Conservation (phyloP, 345 rosid species). For the Euphorbia tirucalli region DNA sequence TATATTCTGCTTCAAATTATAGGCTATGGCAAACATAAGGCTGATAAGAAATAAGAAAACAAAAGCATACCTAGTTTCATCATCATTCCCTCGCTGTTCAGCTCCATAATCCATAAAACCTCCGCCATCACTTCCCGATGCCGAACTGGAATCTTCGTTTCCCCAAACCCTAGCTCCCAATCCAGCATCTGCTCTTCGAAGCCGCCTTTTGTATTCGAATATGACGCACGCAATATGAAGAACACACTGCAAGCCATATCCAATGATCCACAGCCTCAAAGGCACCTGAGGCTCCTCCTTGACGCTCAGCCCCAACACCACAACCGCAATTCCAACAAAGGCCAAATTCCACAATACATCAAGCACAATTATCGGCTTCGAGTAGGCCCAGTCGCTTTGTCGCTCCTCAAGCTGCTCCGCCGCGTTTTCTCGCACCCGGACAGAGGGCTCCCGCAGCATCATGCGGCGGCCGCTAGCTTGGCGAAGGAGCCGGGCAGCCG, state of each 20-base stretch:
- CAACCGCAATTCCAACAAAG: slow-evolving; percentile 47
- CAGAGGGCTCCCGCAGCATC: slow-evolving; percentile 83
- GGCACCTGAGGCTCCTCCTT: slow-evolving; percentile 62
- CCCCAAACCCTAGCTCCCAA: slow-evolving; percentile 12
- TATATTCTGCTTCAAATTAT: neutral
- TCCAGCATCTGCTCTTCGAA: slow-evolving; percentile 20
- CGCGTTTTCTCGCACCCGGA: slow-evolving; percentile 72
- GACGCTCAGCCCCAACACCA: slow-evolving; percentile 45
- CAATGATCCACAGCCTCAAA: slow-evolving; percentile 67
- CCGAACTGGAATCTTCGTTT: slow-evolving; percentile 22
- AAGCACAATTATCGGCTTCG: slow-evolving; percentile 60
- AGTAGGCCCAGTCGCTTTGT: slow-evolving; percentile 78
- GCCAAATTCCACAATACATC: slow-evolving; percentile 70
- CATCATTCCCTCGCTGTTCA: slow-evolving; percentile 32
- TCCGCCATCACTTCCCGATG: slow-evolving; percentile 34
- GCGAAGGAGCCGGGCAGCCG: slow-evolving; percentile 69
- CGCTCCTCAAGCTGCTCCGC: slow-evolving; percentile 92
- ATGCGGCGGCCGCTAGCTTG: slow-evolving; percentile 69
- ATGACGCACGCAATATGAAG: slow-evolving; percentile 63
- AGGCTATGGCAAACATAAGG: neutral
- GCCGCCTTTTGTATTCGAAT: slow-evolving; percentile 51
- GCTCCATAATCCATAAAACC: slow-evolving; percentile 31
- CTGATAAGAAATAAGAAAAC: neutral
- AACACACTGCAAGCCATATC: slow-evolving; percentile 63
- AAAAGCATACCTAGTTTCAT: slow-evolving; percentile 41